Conservation (phyloP, 2,329 filamentous ascomycete species). For the Aspergillus pseudoterreus region DNA sequence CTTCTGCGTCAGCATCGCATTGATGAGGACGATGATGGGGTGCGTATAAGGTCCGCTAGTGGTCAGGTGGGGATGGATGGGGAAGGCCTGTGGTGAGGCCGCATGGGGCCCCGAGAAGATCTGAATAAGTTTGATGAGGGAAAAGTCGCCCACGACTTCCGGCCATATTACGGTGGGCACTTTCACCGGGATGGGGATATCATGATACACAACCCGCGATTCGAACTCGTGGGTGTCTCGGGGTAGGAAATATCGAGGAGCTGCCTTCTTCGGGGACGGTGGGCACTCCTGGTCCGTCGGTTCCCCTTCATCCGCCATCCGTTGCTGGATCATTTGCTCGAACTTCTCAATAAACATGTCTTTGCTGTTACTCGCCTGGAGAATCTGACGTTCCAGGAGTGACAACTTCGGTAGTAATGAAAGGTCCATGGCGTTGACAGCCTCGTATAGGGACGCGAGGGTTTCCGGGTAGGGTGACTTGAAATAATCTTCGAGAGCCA, state of each 20-base stretch:
- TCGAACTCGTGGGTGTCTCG: conserved; percentile 98
- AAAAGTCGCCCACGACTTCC: conserved; percentile 97
- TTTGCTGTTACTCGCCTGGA: conserved; percentile 88
- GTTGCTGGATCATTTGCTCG: conserved; percentile 84
- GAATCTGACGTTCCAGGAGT: conserved; percentile 74
- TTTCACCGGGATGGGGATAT: conserved; percentile 94
- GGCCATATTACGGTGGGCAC: conserved; percentile 89
- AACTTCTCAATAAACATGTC: conserved; percentile 98
- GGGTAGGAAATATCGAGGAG: conserved; percentile 69
- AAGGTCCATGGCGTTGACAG: conserved; percentile 94
- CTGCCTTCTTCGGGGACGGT: conserved; percentile 55
- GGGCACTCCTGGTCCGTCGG: conserved; percentile 30
- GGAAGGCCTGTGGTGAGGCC: conserved; percentile 79
- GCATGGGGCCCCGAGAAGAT: conserved; percentile 82
- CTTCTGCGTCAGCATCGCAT: conserved; percentile 93
- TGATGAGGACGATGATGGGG: conserved; percentile 90
- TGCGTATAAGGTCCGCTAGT: conserved; percentile 87
- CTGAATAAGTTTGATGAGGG: conserved; percentile 92
- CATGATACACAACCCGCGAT: conserved; percentile 91
- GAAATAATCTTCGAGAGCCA: conserved; percentile 96
- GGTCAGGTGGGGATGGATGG: conserved; percentile 85
- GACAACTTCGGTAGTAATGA: conserved; percentile 87
- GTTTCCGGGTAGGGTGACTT: conserved; percentile 86
- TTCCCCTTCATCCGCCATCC: conserved; percentile 62
- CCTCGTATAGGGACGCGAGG: conserved; percentile 79